A percentile compares a stretch with the other conserved stretches of the same genome.
Evolutionary conservation across 345 rosid species (phyloP).

Genomic region (Toxicodendron radicans): DNA sequence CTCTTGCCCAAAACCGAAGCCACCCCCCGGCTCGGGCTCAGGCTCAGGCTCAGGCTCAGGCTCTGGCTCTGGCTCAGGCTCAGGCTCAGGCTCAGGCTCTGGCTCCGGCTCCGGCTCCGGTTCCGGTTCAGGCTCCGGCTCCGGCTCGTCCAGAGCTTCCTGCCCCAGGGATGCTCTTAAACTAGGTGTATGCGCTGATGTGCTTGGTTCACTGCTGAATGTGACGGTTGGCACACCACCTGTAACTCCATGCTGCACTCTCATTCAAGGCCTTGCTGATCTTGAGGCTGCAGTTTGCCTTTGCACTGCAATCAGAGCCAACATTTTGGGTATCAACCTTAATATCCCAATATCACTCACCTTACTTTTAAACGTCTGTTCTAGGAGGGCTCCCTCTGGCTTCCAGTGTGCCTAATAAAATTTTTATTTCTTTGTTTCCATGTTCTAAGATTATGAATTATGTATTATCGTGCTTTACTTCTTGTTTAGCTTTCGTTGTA

Average conservation of each 20-base stretch:
- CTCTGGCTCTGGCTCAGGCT: too few species aligned
- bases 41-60: too few species aligned
- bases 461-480: not conserved
- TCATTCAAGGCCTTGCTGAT: constrained; percentile 44
- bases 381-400: constrained; percentile 32
- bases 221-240: constrained; percentile 43
- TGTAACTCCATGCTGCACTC: constrained; percentile 41
- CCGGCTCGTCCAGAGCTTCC: not conserved
- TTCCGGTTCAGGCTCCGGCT: too few species aligned
- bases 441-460: not conserved
- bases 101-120: too few species aligned
- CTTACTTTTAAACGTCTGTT: constrained; percentile 45
- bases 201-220: constrained; percentile 40
- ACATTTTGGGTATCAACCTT: constrained; percentile 46
- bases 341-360: constrained; percentile 44
- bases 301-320: constrained; percentile 50
- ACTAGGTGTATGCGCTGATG: constrained; percentile 44
- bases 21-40: constrained; percentile 19
- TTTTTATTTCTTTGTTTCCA: not conserved
- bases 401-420: constrained; percentile 40
- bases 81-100: too few species aligned
- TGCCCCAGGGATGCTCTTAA: constrained; percentile 55
- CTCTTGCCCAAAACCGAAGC: constrained; percentile 48
- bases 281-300: constrained; percentile 61
- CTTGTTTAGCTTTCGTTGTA: not conserved